Evolutionary conservation across 2,329 filamentous ascomycete species (phyloP).

Genomic region (Fusarium verrucosum): DNA sequence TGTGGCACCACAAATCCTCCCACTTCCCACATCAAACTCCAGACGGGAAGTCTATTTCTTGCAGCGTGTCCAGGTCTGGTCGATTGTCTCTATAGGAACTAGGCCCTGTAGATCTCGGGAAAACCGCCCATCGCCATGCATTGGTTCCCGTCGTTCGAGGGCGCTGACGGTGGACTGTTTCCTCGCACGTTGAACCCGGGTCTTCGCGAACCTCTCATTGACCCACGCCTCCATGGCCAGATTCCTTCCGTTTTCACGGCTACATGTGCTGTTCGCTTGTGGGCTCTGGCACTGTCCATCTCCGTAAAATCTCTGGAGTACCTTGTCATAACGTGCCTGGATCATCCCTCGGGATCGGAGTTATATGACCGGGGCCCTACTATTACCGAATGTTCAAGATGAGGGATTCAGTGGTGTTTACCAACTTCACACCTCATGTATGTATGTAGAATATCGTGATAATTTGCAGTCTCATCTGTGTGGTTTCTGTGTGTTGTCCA

Average conservation of each 20-base stretch:
- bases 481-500: not conserved
- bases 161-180: slow-evolving; percentile 24
- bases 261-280: slow-evolving; percentile 40
- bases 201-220: slow-evolving; percentile 29
- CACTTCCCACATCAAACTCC: slow-evolving; percentile 4
- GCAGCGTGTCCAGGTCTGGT: not conserved
- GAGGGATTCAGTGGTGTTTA: not conserved
- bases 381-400: slow-evolving; percentile 9
- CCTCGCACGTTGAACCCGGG: slow-evolving; percentile 42
- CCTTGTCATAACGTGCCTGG: slow-evolving; percentile 18
- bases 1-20: slow-evolving; percentile 26
- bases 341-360: slow-evolving; percentile 14
- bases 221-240: slow-evolving; percentile 41
- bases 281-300: slow-evolving; percentile 30
- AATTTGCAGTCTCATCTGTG: not conserved
- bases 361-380: slow-evolving; percentile 13
- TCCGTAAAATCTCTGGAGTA: slow-evolving; percentile 36
- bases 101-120: slow-evolving; percentile 31
- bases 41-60: slow-evolving; percentile 4
- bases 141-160: slow-evolving; percentile 29
- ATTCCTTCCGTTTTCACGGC: slow-evolving; percentile 35
- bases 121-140: slow-evolving; percentile 7
- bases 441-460: not conserved
- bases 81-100: slow-evolving; percentile 1
- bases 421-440: not conserved